These are phyloP conservation scores for Fusarium citri DNA, from an alignment of 2,329 filamentous ascomycete genomes.

Conservation along the genomic window DNA sequence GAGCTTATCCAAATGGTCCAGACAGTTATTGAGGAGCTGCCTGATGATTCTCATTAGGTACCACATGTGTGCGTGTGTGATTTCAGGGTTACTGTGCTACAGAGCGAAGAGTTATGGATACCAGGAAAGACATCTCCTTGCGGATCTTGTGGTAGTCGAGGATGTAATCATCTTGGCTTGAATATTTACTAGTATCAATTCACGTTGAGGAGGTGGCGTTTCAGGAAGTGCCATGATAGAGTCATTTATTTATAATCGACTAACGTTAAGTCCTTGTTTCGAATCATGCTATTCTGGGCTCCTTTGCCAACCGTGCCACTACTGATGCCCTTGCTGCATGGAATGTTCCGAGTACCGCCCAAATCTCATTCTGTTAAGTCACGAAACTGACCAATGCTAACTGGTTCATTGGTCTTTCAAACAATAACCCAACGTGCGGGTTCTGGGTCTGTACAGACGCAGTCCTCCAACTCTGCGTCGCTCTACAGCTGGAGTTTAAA, in stretches of 20 bases:
- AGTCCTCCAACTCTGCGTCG: conserved; percentile 42
- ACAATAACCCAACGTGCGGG: conserved; percentile 20
- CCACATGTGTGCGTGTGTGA: background rate
- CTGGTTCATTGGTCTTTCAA: background rate
- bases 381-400: background rate
- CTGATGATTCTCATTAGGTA: conserved; percentile 60
- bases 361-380: background rate
- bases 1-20: conserved; percentile 86
- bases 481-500: conserved; percentile 71
- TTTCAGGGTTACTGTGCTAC: background rate
- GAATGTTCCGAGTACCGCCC: background rate
- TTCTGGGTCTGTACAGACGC: conserved; percentile 40
- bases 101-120: conserved; percentile 7
- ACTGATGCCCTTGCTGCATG: background rate
- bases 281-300: conserved; percentile 11
- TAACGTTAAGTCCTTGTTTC: conserved; percentile 27
- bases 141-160: conserved; percentile 15
- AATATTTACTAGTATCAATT: conserved; percentile 16
- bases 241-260: conserved; percentile 31
- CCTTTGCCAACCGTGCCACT: background rate
- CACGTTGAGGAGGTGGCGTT: conserved; percentile 42
- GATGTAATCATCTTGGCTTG: background rate
- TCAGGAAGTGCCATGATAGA: conserved; percentile 41
- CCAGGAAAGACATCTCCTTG: conserved; percentile 26
- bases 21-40: conserved; percentile 73